phyloP scores from a whole-genome alignment of 1,284 basidiomycete genomes.

The Pyrrhoderma lamaoense region DNA sequence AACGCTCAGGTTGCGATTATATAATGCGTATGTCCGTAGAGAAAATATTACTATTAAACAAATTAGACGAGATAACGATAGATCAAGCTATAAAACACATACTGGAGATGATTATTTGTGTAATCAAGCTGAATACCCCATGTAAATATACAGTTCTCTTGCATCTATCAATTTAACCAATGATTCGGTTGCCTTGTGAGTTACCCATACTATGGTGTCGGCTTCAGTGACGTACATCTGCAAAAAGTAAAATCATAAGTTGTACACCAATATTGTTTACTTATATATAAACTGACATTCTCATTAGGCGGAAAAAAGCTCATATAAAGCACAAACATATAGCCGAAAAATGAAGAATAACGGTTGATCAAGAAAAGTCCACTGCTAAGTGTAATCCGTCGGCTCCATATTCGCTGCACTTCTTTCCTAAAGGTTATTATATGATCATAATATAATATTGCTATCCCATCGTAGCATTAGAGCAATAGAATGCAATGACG shows the following conservation, averaged over 20 bases:
- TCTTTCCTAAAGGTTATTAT: conserved; percentile 12
- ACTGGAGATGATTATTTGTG: conserved; percentile 12
- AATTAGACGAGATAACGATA: background rate
- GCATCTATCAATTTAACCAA: conserved; percentile 9
- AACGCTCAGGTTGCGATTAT: conserved; percentile 4
- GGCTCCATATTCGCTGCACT: conserved; percentile 8
- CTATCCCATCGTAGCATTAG: no score
- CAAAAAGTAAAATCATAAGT: background rate
- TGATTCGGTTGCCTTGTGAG: no score
- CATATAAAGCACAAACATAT: conserved; percentile 10
- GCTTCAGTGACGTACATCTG: conserved; percentile 1
- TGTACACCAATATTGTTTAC: background rate
- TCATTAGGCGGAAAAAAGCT: conserved; percentile 9
- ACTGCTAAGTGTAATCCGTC: conserved; percentile 5
- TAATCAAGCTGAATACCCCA: conserved; percentile 7
- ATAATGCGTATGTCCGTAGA: conserved; percentile 14
- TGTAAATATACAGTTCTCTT: conserved; percentile 2
- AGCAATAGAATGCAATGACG: background rate
- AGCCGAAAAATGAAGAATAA: conserved; percentile 13
- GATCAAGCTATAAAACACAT: background rate
- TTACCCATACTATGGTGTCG: no score
- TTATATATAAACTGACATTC: background rate
- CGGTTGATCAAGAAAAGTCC: conserved; percentile 14
- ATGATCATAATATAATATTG: conserved; percentile 16
- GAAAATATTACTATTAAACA: conserved; percentile 1